Evolutionary conservation across 768 basidiomycete genomes (phyloP).

Genomic region (Mycena chlorophos): DNA sequence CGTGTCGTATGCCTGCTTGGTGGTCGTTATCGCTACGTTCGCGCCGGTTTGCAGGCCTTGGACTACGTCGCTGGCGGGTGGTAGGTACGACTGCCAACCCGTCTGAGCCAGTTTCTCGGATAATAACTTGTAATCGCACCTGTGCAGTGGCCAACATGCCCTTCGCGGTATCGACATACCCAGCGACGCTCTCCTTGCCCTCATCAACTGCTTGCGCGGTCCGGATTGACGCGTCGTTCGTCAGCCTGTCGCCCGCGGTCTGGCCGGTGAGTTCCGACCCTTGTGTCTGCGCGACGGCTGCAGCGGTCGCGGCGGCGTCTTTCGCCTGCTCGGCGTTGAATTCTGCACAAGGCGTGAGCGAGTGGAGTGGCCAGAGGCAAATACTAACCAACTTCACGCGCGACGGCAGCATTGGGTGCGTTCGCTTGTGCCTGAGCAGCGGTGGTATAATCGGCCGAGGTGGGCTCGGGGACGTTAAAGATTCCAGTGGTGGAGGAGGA

Average conservation of each 20-base stretch:
- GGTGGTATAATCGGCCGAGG: constrained; percentile 43
- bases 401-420: constrained; percentile 42
- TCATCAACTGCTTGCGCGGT: constrained; percentile 57
- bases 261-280: constrained; percentile 33
- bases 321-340: constrained; percentile 46
- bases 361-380: background rate
- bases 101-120: background rate
- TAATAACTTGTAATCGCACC: constrained; percentile 28
- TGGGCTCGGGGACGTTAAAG: constrained; percentile 40
- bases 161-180: constrained; percentile 48
- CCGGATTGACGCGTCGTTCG: constrained; percentile 36
- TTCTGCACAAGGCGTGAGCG: constrained; percentile 16
- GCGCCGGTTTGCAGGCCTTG: constrained; percentile 37
- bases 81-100: constrained; percentile 22
- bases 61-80: constrained; percentile 26
- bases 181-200: constrained; percentile 52
- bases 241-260: constrained; percentile 38
- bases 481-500: constrained; percentile 27
- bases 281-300: constrained; percentile 47
- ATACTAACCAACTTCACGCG: constrained; percentile 40
- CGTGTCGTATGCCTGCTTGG: constrained; percentile 27
- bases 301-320: constrained; percentile 52
- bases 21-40: constrained; percentile 29
- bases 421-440: constrained; percentile 53
- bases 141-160: constrained; percentile 47